Evolutionary conservation across 305 asterid genomes (phyloP).

Genomic region (Fraxinus velutina): DNA sequence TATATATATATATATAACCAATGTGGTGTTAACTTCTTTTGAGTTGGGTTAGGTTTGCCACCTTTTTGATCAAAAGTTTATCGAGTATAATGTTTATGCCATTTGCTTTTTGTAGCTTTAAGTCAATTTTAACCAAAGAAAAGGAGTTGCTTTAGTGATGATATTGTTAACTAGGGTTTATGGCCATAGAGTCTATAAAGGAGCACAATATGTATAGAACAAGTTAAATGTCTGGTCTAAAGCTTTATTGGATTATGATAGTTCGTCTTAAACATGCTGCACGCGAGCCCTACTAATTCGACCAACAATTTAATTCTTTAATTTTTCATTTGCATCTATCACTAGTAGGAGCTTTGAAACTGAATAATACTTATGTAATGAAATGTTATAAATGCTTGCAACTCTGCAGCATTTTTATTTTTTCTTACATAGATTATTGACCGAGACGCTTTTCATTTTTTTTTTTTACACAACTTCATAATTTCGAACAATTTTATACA

Average conservation of each 20-base stretch:
- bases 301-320: not conserved
- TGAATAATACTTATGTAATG: not conserved
- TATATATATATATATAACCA: not conserved
- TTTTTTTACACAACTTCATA: too few relatives aligned
- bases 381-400: not conserved
- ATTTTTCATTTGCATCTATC: not conserved
- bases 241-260: too few relatives aligned
- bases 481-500: not conserved
- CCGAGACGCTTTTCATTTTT: too few relatives aligned
- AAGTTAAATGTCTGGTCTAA: not conserved
- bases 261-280: not conserved
- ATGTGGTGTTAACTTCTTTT: constrained; percentile 10
- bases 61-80: not conserved
- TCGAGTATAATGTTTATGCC: not conserved
- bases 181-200: not conserved
- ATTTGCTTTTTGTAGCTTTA: not conserved
- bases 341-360: not conserved
- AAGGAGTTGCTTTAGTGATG: not conserved
- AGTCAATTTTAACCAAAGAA: not conserved
- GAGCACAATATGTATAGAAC: not conserved
- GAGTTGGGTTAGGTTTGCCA: not conserved
- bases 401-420: not conserved
- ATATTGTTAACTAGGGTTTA: not conserved
- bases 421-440: too few relatives aligned
- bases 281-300: too few relatives aligned